Percentiles rank a stretch among this genome's conserved stretches.
Conservation (phyloP, 371 early-diverging fungal species). For the Entomophthora muscae region DNA sequence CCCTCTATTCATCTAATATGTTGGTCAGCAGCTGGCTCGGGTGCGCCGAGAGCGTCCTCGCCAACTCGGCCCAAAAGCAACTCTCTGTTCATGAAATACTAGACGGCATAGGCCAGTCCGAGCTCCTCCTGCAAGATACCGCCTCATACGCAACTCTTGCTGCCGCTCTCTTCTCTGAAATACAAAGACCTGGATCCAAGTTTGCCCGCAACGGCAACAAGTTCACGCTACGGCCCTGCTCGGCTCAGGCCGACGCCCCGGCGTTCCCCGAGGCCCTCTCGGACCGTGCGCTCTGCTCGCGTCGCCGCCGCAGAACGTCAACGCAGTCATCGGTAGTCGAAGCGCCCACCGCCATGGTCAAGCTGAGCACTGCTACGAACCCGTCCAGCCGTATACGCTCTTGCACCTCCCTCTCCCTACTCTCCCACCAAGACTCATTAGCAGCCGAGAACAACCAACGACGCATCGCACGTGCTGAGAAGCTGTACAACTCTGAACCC, state of each 20-base stretch:
- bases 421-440: not conserved
- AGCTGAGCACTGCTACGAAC: constrained; percentile 5
- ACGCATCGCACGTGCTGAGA: not conserved
- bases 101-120: not conserved
- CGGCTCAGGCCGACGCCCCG: not conserved
- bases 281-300: not conserved
- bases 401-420: not conserved
- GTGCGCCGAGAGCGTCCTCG: constrained; percentile 6
- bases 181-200: constrained; percentile 5
- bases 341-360: not conserved
- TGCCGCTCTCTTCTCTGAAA: constrained; percentile 4
- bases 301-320: not conserved
- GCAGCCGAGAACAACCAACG: no score
- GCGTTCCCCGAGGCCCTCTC: not conserved
- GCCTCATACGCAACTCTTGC: not conserved
- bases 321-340: not conserved
- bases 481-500: not conserved
- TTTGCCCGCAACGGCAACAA: constrained; percentile 8
- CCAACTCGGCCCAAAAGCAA: not conserved
- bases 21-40: constrained; percentile 4
- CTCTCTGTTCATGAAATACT: constrained; percentile 7
- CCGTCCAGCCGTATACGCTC: not conserved
- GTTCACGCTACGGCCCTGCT: constrained; percentile 2
- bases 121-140: not conserved
- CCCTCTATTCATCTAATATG: no score